Base-by-base conservation (phyloP, 306 rosid genomes). In the Cyclanthera cordifolia region DNA sequence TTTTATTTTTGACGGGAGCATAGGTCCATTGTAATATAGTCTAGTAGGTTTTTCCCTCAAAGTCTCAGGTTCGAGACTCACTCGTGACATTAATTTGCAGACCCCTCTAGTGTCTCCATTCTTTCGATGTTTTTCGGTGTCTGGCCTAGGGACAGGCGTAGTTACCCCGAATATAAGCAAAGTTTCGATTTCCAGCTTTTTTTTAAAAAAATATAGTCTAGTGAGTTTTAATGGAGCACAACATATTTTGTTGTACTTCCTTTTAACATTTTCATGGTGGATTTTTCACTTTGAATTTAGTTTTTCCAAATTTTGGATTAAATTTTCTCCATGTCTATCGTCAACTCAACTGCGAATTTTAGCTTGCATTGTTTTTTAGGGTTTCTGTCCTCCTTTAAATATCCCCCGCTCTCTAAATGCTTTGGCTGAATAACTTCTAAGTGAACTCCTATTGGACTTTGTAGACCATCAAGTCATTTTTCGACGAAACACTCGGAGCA, bases 401-500 rank as follows among this genome's bases (percentile, higher is more conserved):
- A 5, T 75, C n/a, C 4, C 53, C 48, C 32, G 67, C 67, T 41
- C 45, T 7, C 66, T 61, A 63, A 50, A 71, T 73, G 20, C n/a
- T 60, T 59, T 66, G 75, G 61, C 64, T 70, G 70, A 61, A 24
- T 41, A 15, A 43, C 59, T 59, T 74, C 23, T 16, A 52, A 37
- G 11, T 8, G 16, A 5, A 57, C 51, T 27, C 27, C 54, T 82
- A 23, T 78, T 74, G 20, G 73, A 80, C 67, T 32, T 50, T 80
- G 93, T 73, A 90, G 96, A 83, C 95, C 13, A 51, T 93, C 61
- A 85, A 90, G 78, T 86, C 95, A 64, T 87, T 90, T 74, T 80
- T 90, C 8, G 96, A 93, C 32, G 99, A 93, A 77, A 83, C 99
- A 69, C 82, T 90, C 2, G 87, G 76, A 15, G 91, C 91, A 52